Percentiles rank a stretch among this genome's conserved stretches.
phyloP scores from a whole-genome alignment of 306 rosid genomes.

The Pyrus pyrifolia region DNA sequence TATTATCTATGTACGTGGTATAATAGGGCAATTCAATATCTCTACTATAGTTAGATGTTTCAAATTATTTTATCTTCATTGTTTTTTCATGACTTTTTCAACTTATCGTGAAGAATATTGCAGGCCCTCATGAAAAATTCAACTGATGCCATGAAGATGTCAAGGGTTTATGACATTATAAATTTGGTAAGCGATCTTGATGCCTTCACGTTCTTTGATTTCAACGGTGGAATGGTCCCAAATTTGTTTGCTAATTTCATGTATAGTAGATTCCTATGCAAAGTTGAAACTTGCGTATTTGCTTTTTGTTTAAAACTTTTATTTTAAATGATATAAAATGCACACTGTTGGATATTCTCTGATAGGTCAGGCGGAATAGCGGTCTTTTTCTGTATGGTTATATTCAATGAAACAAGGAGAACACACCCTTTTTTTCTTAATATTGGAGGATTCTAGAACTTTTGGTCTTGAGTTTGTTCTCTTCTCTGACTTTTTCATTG shows the following conservation, averaged over 20 bases:
- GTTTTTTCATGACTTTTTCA: constrained; percentile 14
- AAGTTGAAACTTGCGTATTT: not conserved
- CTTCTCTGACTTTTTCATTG: not conserved
- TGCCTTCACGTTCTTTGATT: not conserved
- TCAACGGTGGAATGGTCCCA: not conserved
- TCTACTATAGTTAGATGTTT: not conserved
- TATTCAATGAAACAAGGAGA: not conserved
- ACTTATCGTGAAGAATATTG: constrained; percentile 19
- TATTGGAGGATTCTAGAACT: not conserved
- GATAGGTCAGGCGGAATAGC: not conserved
- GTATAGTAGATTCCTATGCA: not conserved
- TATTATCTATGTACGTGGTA: not conserved
- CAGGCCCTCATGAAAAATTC: constrained; percentile 85
- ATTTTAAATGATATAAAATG: not conserved
- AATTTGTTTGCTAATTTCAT: not conserved
- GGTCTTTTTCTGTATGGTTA: not conserved
- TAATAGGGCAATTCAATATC: not conserved
- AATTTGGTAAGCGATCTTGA: constrained; percentile 54
- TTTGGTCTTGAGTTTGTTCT: not conserved
- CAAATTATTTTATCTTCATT: not conserved
- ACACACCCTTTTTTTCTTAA: not conserved
- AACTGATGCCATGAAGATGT: constrained; percentile 91
- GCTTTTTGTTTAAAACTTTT: not conserved
- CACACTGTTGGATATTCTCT: not conserved
- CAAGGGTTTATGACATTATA: constrained; percentile 64